Evolutionary conservation across 148 eudicot species (phyloP).

Genomic region (Pharnaceum exiguum): DNA sequence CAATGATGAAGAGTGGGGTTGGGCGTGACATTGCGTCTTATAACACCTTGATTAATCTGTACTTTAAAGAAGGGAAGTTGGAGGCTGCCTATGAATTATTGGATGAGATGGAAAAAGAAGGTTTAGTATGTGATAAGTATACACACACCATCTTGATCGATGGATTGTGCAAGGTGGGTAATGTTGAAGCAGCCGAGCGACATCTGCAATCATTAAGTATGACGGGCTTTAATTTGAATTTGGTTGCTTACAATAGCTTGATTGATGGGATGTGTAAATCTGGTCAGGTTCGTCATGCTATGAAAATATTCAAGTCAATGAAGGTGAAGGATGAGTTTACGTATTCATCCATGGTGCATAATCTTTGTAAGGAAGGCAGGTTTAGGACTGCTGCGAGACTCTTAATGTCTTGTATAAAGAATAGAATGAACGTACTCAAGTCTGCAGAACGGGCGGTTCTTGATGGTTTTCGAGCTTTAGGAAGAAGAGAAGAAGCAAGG

Average conservation of each 20-base stretch:
- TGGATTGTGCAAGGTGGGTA: conserved; percentile 77
- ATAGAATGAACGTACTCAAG: conserved; percentile 45
- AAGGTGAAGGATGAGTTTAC: conserved; percentile 74
- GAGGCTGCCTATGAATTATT: conserved; percentile 53
- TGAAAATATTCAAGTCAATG: conserved; percentile 61
- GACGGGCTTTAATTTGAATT: conserved; percentile 41
- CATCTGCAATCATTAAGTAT: conserved; percentile 41
- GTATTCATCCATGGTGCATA: conserved; percentile 75
- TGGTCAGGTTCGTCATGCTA: conserved; percentile 52
- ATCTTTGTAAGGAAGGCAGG: conserved; percentile 69
- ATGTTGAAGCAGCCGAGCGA: conserved; percentile 50
- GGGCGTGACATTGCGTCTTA: conserved; percentile 60
- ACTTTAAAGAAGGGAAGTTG: conserved; percentile 58
- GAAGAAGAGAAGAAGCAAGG: conserved; percentile 37
- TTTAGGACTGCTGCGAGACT: conserved; percentile 63
- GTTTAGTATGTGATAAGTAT: conserved; percentile 57
- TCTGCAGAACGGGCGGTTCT: conserved; percentile 68
- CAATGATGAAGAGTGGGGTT: conserved; percentile 61
- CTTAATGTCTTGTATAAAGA: conserved; percentile 58
- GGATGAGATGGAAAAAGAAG: conserved; percentile 52
- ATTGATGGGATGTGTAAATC: conserved; percentile 62
- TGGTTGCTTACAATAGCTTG: conserved; percentile 67
- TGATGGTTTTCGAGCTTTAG: conserved; percentile 47
- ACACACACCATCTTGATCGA: conserved; percentile 80
- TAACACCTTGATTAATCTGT: conserved; percentile 68